These are phyloP conservation scores for Rhinocladiella mackenziei DNA, from an alignment of 2,329 filamentous ascomycete species.

Conservation along the genomic window DNA sequence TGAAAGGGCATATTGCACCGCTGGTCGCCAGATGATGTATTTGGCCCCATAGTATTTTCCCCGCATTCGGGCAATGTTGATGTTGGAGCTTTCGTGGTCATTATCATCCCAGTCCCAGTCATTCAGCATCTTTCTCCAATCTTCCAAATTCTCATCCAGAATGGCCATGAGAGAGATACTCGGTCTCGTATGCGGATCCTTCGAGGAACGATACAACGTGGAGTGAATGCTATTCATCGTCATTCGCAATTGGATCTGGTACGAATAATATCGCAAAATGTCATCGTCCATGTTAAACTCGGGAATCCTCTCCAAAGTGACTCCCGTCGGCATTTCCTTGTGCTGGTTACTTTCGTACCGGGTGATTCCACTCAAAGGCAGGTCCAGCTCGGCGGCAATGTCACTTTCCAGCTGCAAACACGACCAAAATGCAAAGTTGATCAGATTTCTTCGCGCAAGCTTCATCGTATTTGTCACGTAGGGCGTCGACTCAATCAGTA, in stretches of 20 bases:
- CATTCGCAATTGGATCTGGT: conserved; percentile 58
- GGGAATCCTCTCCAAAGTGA: conserved; percentile 20
- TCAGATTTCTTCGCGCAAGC: conserved; percentile 44
- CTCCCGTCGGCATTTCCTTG: conserved; percentile 28
- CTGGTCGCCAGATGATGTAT: conserved; percentile 83
- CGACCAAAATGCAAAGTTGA: conserved; percentile 83
- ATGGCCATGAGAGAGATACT: conserved; percentile 35
- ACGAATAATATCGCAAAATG: conserved; percentile 49
- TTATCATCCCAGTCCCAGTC: conserved; percentile 57
- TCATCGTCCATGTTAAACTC: conserved; percentile 15
- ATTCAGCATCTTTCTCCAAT: conserved; percentile 53
- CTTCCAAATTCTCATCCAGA: conserved; percentile 47
- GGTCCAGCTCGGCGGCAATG: conserved; percentile 78
- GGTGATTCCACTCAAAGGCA: conserved; percentile 59
- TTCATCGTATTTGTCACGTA: conserved; percentile 23
- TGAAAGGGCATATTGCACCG: conserved; percentile 60
- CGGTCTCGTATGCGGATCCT: conserved; percentile 29
- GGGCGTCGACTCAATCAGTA: conserved; percentile 64
- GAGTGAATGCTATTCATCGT: conserved; percentile 33
- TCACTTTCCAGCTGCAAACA: conserved; percentile 92
- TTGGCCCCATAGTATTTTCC: conserved; percentile 93
- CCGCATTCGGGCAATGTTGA: conserved; percentile 76
- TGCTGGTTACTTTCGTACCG: conserved; percentile 47
- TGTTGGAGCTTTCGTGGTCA: conserved; percentile 68
- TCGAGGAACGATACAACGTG: conserved; percentile 48